Base-by-base conservation (phyloP, 495 filamentous ascomycete species). In the Xylaria palmicola region DNA sequence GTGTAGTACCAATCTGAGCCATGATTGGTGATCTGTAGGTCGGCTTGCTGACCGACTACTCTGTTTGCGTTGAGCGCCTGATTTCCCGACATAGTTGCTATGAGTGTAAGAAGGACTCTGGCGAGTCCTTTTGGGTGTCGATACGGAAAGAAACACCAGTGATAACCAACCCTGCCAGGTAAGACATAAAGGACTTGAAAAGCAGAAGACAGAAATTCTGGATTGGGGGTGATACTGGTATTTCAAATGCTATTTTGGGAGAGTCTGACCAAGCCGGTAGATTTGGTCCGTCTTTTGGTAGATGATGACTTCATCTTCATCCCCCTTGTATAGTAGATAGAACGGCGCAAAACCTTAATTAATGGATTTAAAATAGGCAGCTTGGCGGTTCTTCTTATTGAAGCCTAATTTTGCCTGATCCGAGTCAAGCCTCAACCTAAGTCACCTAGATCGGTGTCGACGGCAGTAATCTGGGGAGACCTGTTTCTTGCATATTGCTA, bases 1-100 rank as follows among this genome's bases (percentile, higher is more conserved):
- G 84, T 80, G 79, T 82, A 91, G 37, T 74, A 74, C 65, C 67
- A 74, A 62, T 75, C 62, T 20, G 72, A 86, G 49, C 85, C 88
- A 73, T 80, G 85, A 30, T 72, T 73, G 26, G 87, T 88, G 65
- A 90, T 83, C 65, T 78, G 74, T 49, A 89, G 82, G 58, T 83
- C 75, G 29, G 75, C 79, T 15, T 71, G 68, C 19, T 65, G 62
- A 20, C 36, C 69, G 37, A 73, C 65, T 59, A 65, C 56, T 6
- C 64, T 64, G 54, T 87, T 87, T 74, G 77, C 69, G 41, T 74
- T 68, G 9, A 86, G 70, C 15, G 82, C 85, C 59, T 81, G 73
- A 65, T 86, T 83, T 39, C 60, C 71, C 53, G 60, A 39, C 57
- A 60, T 60, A 12, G 48, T 60, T 34, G 17, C 34, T 54, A 13